These are phyloP conservation scores for Cladosporium sp. DNA, from an alignment of 2,329 filamentous ascomycete species.

Conservation along the genomic window DNA sequence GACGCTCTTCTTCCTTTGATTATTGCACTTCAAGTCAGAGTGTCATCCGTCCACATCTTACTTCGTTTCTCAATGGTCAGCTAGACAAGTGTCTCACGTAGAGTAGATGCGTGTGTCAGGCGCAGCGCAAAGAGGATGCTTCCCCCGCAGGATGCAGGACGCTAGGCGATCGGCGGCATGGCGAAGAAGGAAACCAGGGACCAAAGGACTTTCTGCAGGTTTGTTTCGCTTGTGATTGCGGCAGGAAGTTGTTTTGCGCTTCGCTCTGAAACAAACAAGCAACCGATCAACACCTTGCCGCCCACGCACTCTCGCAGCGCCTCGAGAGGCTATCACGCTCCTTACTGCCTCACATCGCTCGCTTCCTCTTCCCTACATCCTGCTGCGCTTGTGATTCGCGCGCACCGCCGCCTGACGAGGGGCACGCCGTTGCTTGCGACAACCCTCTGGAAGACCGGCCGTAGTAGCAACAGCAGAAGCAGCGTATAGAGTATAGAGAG, in stretches of 20 bases:
- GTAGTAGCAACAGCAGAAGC: not conserved
- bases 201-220: not conserved
- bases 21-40: conserved; percentile 2
- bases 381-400: conserved; percentile 3
- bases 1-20: conserved; percentile 14
- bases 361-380: not conserved
- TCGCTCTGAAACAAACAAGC: conserved; percentile 1
- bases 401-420: conserved; percentile 14
- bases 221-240: conserved; percentile 3
- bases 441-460: not conserved
- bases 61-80: conserved; percentile 2
- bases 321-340: conserved; percentile 4
- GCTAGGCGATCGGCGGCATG: not conserved
- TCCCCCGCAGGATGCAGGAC: not conserved
- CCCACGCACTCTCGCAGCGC: not conserved
- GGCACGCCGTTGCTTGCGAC: conserved; percentile 9
- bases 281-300: conserved; percentile 7
- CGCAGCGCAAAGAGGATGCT: not conserved
- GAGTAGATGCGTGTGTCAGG: conserved; percentile 1
- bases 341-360: conserved; percentile 6
- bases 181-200: not conserved
- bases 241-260: not conserved
- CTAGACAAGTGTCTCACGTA: not conserved
- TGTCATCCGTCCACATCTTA: conserved; percentile 6
- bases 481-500: not conserved